Conservation (phyloP, 208 protist species). For the Spongospora subterranea region DNA sequence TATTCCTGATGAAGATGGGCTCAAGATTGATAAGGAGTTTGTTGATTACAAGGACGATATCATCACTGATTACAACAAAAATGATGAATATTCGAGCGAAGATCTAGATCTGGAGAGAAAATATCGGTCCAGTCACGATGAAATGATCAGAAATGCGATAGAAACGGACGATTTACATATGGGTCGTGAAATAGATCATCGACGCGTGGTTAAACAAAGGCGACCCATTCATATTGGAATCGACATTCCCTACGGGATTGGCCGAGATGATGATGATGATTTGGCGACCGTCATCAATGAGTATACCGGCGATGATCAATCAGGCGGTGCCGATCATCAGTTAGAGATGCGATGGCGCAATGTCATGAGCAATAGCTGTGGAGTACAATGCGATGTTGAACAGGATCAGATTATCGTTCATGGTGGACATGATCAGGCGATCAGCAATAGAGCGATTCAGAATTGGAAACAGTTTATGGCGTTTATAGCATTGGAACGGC, state of each 20-base stretch:
- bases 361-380: background rate
- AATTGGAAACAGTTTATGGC: too few species aligned
- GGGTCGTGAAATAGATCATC: background rate
- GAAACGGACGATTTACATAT: background rate
- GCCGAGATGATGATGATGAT: background rate
- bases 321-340: background rate
- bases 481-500: too few species aligned
- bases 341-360: background rate
- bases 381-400: constrained; percentile 11
- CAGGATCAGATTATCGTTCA: too few species aligned
- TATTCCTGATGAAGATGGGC: too few species aligned
- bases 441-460: too few species aligned
- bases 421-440: too few species aligned
- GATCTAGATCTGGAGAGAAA: background rate
- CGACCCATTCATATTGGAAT: background rate
- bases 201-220: background rate
- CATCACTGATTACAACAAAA: background rate
- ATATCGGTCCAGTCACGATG: background rate
- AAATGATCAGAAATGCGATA: background rate
- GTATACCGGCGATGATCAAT: too few species aligned
- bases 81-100: background rate
- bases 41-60: too few species aligned
- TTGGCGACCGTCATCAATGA: too few species aligned
- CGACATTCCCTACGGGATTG: background rate
- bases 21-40: too few species aligned